Percentiles rank a stretch among this genome's conserved stretches.
These are phyloP conservation scores for Fusarium newnesense DNA, from an alignment of 2,329 filamentous ascomycete genomes.

Conservation along the genomic window DNA sequence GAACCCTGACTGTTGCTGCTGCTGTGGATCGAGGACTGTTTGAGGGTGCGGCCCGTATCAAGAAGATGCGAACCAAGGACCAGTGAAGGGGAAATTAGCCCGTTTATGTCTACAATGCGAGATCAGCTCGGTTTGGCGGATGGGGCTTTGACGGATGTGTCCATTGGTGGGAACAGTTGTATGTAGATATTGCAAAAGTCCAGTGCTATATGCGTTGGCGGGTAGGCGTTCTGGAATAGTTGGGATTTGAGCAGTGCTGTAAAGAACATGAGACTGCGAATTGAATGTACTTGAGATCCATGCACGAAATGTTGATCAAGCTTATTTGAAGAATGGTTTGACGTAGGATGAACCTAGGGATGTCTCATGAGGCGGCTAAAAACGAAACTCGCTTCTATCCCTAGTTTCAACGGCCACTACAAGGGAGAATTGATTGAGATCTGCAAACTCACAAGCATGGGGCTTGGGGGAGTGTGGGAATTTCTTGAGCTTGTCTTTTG, in stretches of 20 bases:
- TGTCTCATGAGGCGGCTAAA: constrained; percentile 19
- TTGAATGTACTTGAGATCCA: neutral
- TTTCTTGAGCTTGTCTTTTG: constrained; percentile 7
- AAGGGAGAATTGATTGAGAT: constrained; percentile 38
- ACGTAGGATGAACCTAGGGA: neutral
- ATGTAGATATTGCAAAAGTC: constrained; percentile 37
- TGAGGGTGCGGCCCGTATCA: constrained; percentile 84
- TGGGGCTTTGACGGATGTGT: constrained; percentile 1
- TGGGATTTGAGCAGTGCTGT: constrained; percentile 34
- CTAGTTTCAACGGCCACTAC: constrained; percentile 18
- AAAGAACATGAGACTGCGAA: constrained; percentile 22
- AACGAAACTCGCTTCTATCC: constrained; percentile 5
- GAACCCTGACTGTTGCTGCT: constrained; percentile 94
- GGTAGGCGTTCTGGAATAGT: constrained; percentile 44
- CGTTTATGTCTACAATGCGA: neutral
- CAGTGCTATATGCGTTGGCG: constrained; percentile 38
- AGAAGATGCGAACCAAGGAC: constrained; percentile 81
- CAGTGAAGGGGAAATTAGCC: constrained; percentile 50
- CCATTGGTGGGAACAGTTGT: constrained; percentile 22
- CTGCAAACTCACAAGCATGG: constrained; percentile 22
- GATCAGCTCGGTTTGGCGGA: constrained; percentile 23
- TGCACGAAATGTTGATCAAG: neutral
- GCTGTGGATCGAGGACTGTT: constrained; percentile 92
- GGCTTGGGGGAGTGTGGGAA: neutral
- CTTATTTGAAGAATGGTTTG: constrained; percentile 6